A percentile compares a stretch with the other conserved stretches of the same genome.
Conservation (phyloP, 495 filamentous ascomycete species). For the Hamigera avellanea region DNA sequence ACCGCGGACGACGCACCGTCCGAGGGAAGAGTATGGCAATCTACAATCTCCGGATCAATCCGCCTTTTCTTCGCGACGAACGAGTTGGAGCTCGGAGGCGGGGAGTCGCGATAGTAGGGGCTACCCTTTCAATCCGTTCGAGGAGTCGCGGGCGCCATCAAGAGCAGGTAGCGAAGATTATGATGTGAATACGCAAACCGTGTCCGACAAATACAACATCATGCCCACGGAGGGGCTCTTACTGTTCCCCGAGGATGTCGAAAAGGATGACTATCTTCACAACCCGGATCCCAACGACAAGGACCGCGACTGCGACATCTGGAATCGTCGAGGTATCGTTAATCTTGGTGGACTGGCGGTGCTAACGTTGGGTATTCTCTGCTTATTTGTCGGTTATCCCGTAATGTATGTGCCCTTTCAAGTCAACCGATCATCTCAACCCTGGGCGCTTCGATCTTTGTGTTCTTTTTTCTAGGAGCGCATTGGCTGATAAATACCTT, state of each 20-base stretch:
- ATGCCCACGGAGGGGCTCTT: conserved; percentile 53
- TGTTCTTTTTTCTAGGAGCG: not conserved
- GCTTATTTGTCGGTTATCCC: conserved; percentile 64
- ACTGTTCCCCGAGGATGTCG: conserved; percentile 63
- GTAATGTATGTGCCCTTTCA: conserved; percentile 44
- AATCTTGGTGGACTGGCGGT: conserved; percentile 57
- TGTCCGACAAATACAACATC: conserved; percentile 70
- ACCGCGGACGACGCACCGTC: conserved; percentile 32
- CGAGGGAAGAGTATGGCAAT: conserved; percentile 34
- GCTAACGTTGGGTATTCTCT: conserved; percentile 49
- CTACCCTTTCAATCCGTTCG: conserved; percentile 28
- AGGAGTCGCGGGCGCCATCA: conserved; percentile 50
- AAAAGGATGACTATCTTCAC: conserved; percentile 69
- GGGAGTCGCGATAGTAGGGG: conserved; percentile 41
- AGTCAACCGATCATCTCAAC: too few relatives aligned
- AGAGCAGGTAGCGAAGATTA: conserved; percentile 53
- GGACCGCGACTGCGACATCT: conserved; percentile 57
- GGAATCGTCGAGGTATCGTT: conserved; percentile 50
- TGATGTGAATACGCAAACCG: conserved; percentile 63
- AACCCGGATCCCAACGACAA: conserved; percentile 58
- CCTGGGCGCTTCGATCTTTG: too few relatives aligned
- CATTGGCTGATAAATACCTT: too few relatives aligned
- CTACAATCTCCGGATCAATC: conserved; percentile 27
- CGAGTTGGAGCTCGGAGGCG: conserved; percentile 50
- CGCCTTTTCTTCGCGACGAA: conserved; percentile 39